Percentiles rank a stretch among this genome's conserved stretches.
Conservation (phyloP, 345 rosid genomes). For the Gossypium bickii region DNA sequence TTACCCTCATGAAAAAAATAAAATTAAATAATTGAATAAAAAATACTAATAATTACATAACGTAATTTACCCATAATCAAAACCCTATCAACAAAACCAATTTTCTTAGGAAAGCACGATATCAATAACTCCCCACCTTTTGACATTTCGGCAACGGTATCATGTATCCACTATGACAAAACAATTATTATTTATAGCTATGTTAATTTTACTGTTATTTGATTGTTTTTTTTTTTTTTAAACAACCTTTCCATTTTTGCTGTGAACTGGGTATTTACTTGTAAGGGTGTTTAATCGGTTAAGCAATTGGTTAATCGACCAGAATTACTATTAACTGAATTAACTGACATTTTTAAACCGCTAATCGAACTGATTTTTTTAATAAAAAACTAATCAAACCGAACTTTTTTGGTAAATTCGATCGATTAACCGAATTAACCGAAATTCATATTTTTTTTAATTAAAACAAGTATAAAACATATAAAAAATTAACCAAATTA, state of each 20-base stretch:
- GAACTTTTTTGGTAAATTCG: too few relatives aligned
- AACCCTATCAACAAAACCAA: background rate
- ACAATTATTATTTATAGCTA: background rate
- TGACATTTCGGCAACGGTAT: background rate
- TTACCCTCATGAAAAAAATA: too few relatives aligned
- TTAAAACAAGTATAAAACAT: too few relatives aligned
- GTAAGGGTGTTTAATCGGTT: rapidly evolving
- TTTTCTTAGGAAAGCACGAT: background rate
- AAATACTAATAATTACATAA: too few relatives aligned
- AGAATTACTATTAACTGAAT: rapidly evolving
- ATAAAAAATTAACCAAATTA: too few relatives aligned
- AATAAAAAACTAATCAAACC: rapidly evolving
- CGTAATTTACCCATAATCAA: too few relatives aligned
- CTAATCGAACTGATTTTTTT: too few relatives aligned
- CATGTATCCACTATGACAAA: background rate
- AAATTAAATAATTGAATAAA: too few relatives aligned
- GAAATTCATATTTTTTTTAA: rapidly evolving
- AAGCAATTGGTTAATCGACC: rapidly evolving
- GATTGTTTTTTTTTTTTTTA: too few relatives aligned
- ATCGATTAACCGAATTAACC: too few relatives aligned
- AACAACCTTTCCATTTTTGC: background rate
- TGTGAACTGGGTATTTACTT: background rate
- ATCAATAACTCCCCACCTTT: background rate
- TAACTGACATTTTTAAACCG: rapidly evolving
- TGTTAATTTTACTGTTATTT: background rate